These are phyloP conservation scores for Pisolithus tinctorius DNA, from an alignment of 768 basidiomycete species.

Conservation along the genomic window DNA sequence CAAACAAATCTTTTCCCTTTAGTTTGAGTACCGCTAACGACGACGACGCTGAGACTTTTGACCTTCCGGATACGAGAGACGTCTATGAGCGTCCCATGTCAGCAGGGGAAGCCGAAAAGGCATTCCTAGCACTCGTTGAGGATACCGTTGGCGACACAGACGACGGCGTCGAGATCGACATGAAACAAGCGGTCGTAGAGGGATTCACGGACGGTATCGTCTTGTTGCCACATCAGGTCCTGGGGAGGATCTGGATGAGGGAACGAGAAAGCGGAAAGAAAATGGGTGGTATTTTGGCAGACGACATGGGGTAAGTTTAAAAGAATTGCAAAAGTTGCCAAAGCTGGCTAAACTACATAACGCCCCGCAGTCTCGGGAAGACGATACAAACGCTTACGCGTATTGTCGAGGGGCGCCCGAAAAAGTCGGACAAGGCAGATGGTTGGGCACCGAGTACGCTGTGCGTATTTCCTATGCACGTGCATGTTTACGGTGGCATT, in stretches of 20 bases:
- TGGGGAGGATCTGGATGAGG: constrained; percentile 84
- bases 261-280: constrained; percentile 76
- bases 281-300: constrained; percentile 83
- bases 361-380: constrained; percentile 58
- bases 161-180: constrained; percentile 42
- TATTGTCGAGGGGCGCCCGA: constrained; percentile 76
- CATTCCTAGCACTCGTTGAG: constrained; percentile 68
- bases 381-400: constrained; percentile 88
- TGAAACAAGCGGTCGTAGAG: constrained; percentile 62
- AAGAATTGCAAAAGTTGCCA: too few species aligned
- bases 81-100: constrained; percentile 30
- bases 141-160: constrained; percentile 55
- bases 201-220: constrained; percentile 68
- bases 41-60: constrained; percentile 19
- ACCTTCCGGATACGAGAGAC: constrained; percentile 18
- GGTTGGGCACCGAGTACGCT: constrained; percentile 70
- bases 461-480: constrained; percentile 33
- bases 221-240: constrained; percentile 82
- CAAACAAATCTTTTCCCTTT: constrained; percentile 9
- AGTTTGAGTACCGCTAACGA: not conserved
- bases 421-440: constrained; percentile 58
- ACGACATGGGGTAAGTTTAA: constrained; percentile 71
- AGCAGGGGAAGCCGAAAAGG: constrained; percentile 64
- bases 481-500: not conserved
- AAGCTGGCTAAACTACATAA: not conserved